Evolutionary conservation across 139 green algal species (phyloP).

Genomic region (Microglena sp.): DNA sequence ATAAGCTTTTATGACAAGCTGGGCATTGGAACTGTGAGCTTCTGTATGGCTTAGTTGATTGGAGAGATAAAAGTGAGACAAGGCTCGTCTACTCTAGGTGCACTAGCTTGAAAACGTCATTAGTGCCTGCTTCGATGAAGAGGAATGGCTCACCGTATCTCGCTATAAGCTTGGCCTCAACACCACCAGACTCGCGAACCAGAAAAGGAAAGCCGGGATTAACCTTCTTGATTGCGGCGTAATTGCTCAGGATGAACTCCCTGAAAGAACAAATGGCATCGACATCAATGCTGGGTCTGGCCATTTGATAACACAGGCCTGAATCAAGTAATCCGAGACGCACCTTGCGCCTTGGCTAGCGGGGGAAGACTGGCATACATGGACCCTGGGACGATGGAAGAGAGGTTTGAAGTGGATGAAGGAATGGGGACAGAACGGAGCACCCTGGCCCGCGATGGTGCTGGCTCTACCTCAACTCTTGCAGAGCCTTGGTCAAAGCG

Average conservation of each 20-base stretch:
- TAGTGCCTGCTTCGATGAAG: too few relatives aligned
- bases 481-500: slow-evolving; percentile 58
- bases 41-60: too few relatives aligned
- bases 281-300: background rate
- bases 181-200: slow-evolving; percentile 59
- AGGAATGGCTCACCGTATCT: slow-evolving; percentile 57
- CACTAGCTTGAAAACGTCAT: too few relatives aligned
- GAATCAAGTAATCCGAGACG: background rate
- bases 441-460: too few relatives aligned
- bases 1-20: too few relatives aligned
- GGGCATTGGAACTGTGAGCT: too few relatives aligned
- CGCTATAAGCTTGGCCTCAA: slow-evolving; percentile 64
- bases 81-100: too few relatives aligned
- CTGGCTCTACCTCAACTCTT: slow-evolving; percentile 57
- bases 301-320: background rate
- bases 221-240: slow-evolving; percentile 79
- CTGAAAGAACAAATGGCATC: slow-evolving; percentile 27
- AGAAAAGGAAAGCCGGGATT: slow-evolving; percentile 83
- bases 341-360: slow-evolving; percentile 67
- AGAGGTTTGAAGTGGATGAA: background rate
- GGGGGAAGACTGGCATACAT: slow-evolving; percentile 59
- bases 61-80: too few relatives aligned
- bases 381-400: slow-evolving; percentile 43
- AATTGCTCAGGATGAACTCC: slow-evolving; percentile 72
- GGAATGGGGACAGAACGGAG: background rate